A percentile compares a stretch with the other conserved stretches of the same genome.
phyloP scores from a whole-genome alignment of 495 filamentous ascomycete species.

The Schizothecium vesticola region DNA sequence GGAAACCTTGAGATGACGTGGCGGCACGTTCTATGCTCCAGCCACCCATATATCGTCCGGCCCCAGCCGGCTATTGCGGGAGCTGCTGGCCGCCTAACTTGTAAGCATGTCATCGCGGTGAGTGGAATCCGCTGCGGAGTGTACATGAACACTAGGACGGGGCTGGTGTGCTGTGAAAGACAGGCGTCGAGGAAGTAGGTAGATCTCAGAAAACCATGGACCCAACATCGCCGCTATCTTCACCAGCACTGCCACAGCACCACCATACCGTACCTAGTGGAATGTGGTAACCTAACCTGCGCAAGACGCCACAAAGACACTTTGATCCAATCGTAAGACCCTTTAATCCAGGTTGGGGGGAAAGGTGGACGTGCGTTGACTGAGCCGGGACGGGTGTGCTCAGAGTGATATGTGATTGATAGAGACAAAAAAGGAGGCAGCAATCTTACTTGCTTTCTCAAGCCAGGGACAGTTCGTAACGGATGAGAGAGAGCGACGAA shows the following conservation, averaged over 20 bases:
- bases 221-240: neutral
- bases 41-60: neutral
- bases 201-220: neutral
- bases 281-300: neutral
- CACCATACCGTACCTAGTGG: neutral
- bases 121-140: neutral
- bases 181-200: neutral
- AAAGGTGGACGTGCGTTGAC: neutral
- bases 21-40: neutral
- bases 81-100: neutral
- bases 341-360: neutral
- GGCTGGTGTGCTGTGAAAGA: neutral
- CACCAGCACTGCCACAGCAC: neutral
- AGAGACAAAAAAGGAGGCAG: no score
- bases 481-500: no score
- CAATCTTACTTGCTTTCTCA: no score
- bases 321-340: no score
- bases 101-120: neutral
- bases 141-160: neutral
- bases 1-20: neutral
- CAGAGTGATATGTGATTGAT: no score
- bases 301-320: neutral
- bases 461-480: no score
- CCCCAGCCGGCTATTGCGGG: no score
- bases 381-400: neutral